A percentile compares a stretch with the other conserved stretches of the same genome.
These are phyloP conservation scores for Candida sanyaensis DNA, from an alignment of 1,139 yeast genomes.

Conservation along the genomic window DNA sequence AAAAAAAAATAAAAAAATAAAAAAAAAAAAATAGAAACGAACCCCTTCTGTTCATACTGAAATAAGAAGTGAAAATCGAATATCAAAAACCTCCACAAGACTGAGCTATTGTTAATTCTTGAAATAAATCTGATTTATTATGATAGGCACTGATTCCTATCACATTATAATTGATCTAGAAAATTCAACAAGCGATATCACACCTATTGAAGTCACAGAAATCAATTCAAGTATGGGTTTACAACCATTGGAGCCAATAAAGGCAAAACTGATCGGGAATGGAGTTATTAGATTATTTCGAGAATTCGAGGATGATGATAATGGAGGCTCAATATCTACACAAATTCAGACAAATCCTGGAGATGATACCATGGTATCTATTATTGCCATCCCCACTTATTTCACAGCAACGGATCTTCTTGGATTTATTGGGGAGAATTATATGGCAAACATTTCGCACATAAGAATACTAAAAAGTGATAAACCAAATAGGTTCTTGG, in stretches of 20 bases:
- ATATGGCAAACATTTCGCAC: slow-evolving; percentile 63
- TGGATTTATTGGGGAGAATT: slow-evolving; percentile 72
- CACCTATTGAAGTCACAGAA: slow-evolving; percentile 27
- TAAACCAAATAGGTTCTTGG: slow-evolving; percentile 72
- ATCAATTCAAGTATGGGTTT: slow-evolving; percentile 19
- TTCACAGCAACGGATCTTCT: slow-evolving; percentile 82
- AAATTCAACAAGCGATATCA: slow-evolving; percentile 2
- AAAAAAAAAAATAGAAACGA: too few relatives aligned
- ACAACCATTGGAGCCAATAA: slow-evolving; percentile 46
- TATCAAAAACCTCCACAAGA: background rate
- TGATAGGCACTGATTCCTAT: slow-evolving; percentile 50
- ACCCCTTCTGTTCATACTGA: background rate
- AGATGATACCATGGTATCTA: slow-evolving; percentile 70
- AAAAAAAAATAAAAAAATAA: background rate
- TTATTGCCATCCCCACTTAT: slow-evolving; percentile 84
- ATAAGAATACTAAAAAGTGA: slow-evolving; percentile 71
- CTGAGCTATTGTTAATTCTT: background rate
- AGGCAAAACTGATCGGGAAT: slow-evolving; percentile 63
- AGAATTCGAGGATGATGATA: slow-evolving; percentile 36
- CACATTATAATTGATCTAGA: slow-evolving; percentile 35
- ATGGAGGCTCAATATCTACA: slow-evolving; percentile 3
- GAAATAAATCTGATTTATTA: slow-evolving; percentile 13
- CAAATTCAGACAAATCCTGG: slow-evolving; percentile 25
- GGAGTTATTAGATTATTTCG: slow-evolving; percentile 74
- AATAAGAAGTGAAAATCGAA: background rate